Percentiles rank a stretch among this genome's conserved stretches.
Evolutionary conservation across 1,284 basidiomycete genomes (phyloP).

Genomic region (Puccinia coronata): DNA sequence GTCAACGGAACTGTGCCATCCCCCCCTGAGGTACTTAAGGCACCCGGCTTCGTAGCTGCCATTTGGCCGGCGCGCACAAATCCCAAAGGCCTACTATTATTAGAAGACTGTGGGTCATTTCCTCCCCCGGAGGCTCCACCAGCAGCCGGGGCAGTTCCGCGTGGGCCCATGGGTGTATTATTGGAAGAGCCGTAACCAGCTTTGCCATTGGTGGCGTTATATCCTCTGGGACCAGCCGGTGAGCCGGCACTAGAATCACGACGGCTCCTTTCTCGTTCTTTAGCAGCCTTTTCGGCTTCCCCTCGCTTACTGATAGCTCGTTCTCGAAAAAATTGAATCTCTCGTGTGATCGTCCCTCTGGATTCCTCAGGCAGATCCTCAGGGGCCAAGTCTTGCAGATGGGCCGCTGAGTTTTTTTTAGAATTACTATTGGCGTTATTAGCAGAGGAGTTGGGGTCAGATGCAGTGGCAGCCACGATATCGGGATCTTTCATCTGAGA

Average conservation of each 20-base stretch:
- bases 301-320: constrained; percentile 53
- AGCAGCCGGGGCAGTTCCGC: constrained; percentile 6
- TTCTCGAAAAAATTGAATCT: constrained; percentile 57
- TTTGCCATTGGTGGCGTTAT: constrained; percentile 30
- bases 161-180: constrained; percentile 40
- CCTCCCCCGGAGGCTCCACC: background rate
- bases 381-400: constrained; percentile 56
- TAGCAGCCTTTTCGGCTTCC: constrained; percentile 51
- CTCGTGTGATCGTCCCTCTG: constrained; percentile 54
- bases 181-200: constrained; percentile 47
- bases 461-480: constrained; percentile 33
- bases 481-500: constrained; percentile 50
- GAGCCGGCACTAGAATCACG: constrained; percentile 46
- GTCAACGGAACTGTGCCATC: constrained; percentile 8
- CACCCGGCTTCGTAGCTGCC: constrained; percentile 23
- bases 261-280: constrained; percentile 50
- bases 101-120: constrained; percentile 34
- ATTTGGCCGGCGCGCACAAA: constrained; percentile 50
- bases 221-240: constrained; percentile 38
- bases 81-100: constrained; percentile 41
- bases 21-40: background rate
- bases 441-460: constrained; percentile 24
- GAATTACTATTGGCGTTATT: constrained; percentile 27
- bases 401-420: constrained; percentile 50
- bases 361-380: constrained; percentile 57